Evolutionary conservation across 2,329 filamentous ascomycete genomes (phyloP).

Genomic region (Fusarium musae): DNA sequence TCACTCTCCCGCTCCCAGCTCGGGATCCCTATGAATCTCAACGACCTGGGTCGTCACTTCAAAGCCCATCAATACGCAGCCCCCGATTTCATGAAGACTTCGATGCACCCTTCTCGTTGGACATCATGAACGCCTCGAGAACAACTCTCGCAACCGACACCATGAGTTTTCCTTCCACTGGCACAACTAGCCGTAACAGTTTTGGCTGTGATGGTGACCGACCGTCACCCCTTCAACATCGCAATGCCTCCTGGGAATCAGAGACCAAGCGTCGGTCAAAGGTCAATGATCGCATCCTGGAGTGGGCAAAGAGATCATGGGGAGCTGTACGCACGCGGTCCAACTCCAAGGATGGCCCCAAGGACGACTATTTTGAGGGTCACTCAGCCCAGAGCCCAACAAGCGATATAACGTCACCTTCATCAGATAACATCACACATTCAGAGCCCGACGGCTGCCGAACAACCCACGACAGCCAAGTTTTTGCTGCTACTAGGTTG

Average conservation of each 20-base stretch:
- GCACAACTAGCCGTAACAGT: conserved; percentile 40
- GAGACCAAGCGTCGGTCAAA: conserved; percentile 44
- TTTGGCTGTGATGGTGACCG: conserved; percentile 41
- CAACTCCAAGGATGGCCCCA: conserved; percentile 38
- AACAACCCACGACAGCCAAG: conserved; percentile 10
- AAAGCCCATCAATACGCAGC: conserved; percentile 40
- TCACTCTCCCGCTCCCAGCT: conserved; percentile 43
- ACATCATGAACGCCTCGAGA: conserved; percentile 47
- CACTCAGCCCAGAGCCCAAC: conserved; percentile 26
- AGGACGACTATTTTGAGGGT: conserved; percentile 38
- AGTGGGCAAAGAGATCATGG: conserved; percentile 51
- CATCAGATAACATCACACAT: conserved; percentile 28
- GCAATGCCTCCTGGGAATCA: conserved; percentile 45
- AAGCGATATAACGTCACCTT: conserved; percentile 30
- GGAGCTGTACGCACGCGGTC: conserved; percentile 41
- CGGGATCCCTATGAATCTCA: conserved; percentile 37
- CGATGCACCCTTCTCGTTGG: conserved; percentile 52
- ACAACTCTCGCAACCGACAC: conserved; percentile 44
- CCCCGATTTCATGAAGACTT: conserved; percentile 54
- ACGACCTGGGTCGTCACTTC: conserved; percentile 33
- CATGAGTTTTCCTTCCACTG: conserved; percentile 43
- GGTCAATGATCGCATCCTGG: conserved; percentile 48
- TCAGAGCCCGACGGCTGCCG: conserved; percentile 26
- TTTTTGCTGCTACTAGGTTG: conserved; percentile 29
- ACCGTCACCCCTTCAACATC: conserved; percentile 36